Percentiles rank a stretch among this genome's conserved stretches.
Conservation (phyloP, 805 yeast genomes). For the Wickerhamomyces chambardii region DNA sequence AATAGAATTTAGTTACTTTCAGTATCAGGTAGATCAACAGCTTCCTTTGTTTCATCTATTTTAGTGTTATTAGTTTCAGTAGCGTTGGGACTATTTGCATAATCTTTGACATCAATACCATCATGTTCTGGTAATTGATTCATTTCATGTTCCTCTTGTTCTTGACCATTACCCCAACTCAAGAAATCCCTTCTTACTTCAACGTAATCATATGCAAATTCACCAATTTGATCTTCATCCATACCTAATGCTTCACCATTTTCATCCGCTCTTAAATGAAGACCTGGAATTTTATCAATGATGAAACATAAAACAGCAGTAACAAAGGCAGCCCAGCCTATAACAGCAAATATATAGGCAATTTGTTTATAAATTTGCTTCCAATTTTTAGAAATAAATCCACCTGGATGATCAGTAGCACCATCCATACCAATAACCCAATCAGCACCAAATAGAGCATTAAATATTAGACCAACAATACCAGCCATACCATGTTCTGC, state of each 20-base stretch:
- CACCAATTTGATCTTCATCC: conserved; percentile 97
- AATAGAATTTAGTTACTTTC: neutral
- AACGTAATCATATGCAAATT: conserved; percentile 97
- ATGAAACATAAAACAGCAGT: conserved; percentile 71
- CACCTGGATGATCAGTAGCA: conserved; percentile 75
- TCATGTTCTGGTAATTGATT: neutral
- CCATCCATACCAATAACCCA: conserved; percentile 92
- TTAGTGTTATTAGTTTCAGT: neutral
- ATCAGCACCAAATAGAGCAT: conserved; percentile 79
- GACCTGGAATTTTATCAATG: conserved; percentile 72
- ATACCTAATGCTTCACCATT: conserved; percentile 83
- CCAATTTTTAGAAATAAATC: conserved; percentile 88
- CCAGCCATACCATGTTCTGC: conserved; percentile 99
- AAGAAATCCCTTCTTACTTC: conserved; percentile 91
- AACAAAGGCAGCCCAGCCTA: conserved; percentile 68
- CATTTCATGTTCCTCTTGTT: neutral
- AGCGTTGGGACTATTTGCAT: neutral
- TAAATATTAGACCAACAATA: conserved; percentile 79
- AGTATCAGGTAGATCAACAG: neutral
- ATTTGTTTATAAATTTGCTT: conserved; percentile 87
- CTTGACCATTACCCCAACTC: conserved; percentile 26
- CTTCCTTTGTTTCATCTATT: neutral
- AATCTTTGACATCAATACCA: neutral
- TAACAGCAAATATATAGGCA: conserved; percentile 68
- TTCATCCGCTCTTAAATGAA: conserved; percentile 71